Base-by-base conservation (phyloP, 148 eudicot species). In the Fagopyrum tataricum region DNA sequence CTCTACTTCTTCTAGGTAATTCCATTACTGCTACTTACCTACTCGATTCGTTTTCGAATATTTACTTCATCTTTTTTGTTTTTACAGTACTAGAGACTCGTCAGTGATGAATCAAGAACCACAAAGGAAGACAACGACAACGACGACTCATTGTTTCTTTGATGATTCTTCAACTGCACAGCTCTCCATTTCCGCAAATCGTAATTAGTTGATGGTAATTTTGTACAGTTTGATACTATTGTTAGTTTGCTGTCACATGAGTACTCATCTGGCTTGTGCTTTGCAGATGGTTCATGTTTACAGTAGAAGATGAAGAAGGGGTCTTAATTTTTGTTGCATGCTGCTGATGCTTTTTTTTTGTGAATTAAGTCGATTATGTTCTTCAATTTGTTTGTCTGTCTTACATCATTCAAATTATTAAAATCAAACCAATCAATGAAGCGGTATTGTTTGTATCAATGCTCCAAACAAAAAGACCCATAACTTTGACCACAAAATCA, bases 91-190 rank as follows among this genome's bases (percentile, higher is more conserved):
- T 31, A 31, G 37, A 31, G 37, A 31, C 37, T 31, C 37, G 37
- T 31, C 74, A 6, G 77, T 71, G 49, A 78, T 67, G 40, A 67
- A 81, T 26, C 74, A 31, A n/a, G 44, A 20, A 5, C 8, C 48
- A 2, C 43, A 58, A 62, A 58, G 37, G 72, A 72, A 51, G 59
- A 81, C 10, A 52, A 75, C 40, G 79, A 21, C n/a, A n/a, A 82
- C 79, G 51, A 83, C 85, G 3, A 83, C 75, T 0, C 85, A 83
- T n/a, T 83, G 77, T 74, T 83, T 83, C 75, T 79, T 83, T 79
- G 85, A 83, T 80, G 83, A 83, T 66, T 76, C 85, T 31, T 83
- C 85, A 17, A 83, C 85, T 40, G 79, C 85, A 67, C 85, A 83
- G 5, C 85, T 83, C 58, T 40, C 79, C 73, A 71, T 44, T 71